phyloP scores from a whole-genome alignment of 2,329 filamentous ascomycete genomes.

The Fusarium musae region DNA sequence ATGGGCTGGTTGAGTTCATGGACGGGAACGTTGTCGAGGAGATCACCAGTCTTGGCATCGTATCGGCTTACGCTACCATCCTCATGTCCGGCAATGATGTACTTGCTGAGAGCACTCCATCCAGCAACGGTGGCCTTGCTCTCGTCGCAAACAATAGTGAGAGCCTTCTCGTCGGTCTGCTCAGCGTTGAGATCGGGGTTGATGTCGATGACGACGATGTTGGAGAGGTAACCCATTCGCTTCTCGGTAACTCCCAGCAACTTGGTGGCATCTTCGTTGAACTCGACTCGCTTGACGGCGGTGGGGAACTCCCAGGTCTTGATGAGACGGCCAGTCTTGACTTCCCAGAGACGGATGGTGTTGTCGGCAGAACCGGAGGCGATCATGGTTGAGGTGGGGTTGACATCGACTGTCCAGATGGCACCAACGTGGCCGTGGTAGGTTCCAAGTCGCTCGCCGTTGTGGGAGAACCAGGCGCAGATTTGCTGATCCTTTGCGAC shows the following conservation, averaged over 20 bases:
- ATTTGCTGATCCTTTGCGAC: conserved; percentile 96
- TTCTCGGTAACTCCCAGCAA: conserved; percentile 97
- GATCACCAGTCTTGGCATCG: conserved; percentile 90
- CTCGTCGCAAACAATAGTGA: conserved; percentile 93
- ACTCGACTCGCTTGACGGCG: conserved; percentile 97
- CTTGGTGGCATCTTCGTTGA: conserved; percentile 91
- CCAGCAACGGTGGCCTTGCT: conserved; percentile 98
- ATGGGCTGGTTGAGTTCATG: conserved; percentile 88
- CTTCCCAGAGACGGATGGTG: conserved; percentile 96
- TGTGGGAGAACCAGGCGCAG: conserved; percentile 96
- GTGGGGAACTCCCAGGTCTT: conserved; percentile 99
- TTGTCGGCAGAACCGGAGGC: conserved; percentile 98
- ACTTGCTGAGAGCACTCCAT: conserved; percentile 93
- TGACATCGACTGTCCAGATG: conserved; percentile 98
- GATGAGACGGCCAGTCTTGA: conserved; percentile 89
- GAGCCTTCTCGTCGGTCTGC: conserved; percentile 82
- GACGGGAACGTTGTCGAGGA: conserved; percentile 80
- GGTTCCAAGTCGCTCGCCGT: conserved; percentile 96
- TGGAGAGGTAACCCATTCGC: conserved; percentile 95
- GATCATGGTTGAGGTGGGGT: conserved; percentile 90
- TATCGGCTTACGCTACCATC: conserved; percentile 92
- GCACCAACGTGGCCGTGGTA: conserved; percentile 98
- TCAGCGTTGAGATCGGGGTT: conserved; percentile 82
- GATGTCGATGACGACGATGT: conserved; percentile 93
- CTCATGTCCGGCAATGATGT: conserved; percentile 97